Evolutionary conservation across 2,329 filamentous ascomycete genomes (phyloP).

Genomic region (Diplocarpon rosae): DNA sequence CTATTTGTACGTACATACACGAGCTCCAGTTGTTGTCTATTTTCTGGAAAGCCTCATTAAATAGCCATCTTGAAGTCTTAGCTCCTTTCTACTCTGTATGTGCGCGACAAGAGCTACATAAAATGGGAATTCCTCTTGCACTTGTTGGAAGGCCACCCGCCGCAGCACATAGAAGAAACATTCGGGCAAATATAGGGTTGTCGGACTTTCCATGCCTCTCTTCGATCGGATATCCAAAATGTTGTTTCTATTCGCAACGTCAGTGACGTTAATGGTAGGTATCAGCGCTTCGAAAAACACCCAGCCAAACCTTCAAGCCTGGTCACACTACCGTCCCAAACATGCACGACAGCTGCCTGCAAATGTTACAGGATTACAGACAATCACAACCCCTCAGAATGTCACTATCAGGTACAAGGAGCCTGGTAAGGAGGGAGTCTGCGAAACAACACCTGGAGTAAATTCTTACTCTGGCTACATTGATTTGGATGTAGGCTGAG

Average conservation of each 20-base stretch:
- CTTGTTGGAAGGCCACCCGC: too few species aligned
- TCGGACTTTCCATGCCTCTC: neutral
- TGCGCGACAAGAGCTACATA: too few species aligned
- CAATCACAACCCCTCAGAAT: conserved; percentile 31
- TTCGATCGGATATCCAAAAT: conserved; percentile 3
- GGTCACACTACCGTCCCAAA: conserved; percentile 10
- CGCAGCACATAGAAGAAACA: too few species aligned
- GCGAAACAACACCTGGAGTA: conserved; percentile 23
- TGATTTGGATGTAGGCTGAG: conserved; percentile 16
- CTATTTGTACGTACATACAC: too few species aligned
- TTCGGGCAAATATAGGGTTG: too few species aligned
- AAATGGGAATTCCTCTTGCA: too few species aligned
- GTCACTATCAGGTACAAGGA: conserved; percentile 35
- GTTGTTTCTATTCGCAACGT: conserved; percentile 6
- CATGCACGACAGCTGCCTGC: conserved; percentile 31
- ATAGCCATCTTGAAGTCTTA: too few species aligned
- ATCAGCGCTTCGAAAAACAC: conserved; percentile 9
- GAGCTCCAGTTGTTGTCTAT: too few species aligned
- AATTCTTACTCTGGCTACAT: conserved; percentile 24
- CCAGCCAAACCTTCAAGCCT: conserved; percentile 16
- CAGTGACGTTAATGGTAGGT: conserved; percentile 8
- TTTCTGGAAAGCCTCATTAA: too few species aligned
- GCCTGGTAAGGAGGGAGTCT: conserved; percentile 29
- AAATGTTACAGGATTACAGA: conserved; percentile 28
- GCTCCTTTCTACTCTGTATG: too few species aligned